phyloP scores from a whole-genome alignment of 2,329 filamentous ascomycete genomes.

The Boeremia lycopersici region DNA sequence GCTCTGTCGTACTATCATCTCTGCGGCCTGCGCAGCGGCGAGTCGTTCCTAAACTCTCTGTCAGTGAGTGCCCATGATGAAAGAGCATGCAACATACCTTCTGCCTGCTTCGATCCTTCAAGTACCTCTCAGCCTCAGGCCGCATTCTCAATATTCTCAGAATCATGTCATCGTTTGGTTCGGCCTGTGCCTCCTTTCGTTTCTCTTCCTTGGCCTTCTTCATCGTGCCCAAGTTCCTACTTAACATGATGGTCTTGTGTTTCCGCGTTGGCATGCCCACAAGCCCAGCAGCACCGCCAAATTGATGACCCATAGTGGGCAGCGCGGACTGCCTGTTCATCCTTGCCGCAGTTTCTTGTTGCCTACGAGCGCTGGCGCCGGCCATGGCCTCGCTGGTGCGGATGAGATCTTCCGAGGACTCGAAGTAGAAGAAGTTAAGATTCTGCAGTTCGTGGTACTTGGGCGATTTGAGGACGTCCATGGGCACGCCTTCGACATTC shows the following conservation, averaged over 20 bases:
- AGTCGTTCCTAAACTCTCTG: conserved; percentile 67
- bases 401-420: conserved; percentile 86
- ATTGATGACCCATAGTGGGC: conserved; percentile 59
- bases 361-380: conserved; percentile 77
- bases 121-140: conserved; percentile 83
- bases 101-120: conserved; percentile 89
- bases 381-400: conserved; percentile 97
- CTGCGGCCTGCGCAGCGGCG: conserved; percentile 86
- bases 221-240: conserved; percentile 94
- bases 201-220: conserved; percentile 94
- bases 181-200: conserved; percentile 90
- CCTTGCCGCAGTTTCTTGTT: conserved; percentile 65
- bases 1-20: conserved; percentile 93
- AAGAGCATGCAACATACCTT: conserved; percentile 57
- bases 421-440: conserved; percentile 98
- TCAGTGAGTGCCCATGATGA: background rate
- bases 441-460: conserved; percentile 98
- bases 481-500: conserved; percentile 84
- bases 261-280: conserved; percentile 64
- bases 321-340: conserved; percentile 74
- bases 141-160: conserved; percentile 92
- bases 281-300: conserved; percentile 59
- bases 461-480: conserved; percentile 90
- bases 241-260: conserved; percentile 79
- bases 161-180: conserved; percentile 98